Percentiles rank a stretch among this genome's conserved stretches.
Evolutionary conservation across 805 yeast species (phyloP).

Genomic region (Soucietia sequanensis): DNA sequence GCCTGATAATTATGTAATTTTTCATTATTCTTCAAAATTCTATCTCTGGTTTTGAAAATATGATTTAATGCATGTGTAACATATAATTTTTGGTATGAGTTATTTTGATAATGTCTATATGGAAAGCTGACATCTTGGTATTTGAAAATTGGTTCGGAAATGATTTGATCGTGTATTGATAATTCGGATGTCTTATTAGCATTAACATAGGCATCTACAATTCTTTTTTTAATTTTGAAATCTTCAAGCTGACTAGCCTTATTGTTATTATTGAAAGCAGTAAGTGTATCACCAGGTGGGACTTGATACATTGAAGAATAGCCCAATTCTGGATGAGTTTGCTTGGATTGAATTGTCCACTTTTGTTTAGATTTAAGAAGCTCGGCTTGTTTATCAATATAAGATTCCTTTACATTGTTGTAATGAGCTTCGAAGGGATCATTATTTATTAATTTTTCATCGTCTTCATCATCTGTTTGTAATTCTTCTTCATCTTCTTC

Average conservation of each 20-base stretch:
- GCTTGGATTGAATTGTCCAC: slow-evolving; percentile 26
- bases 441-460: slow-evolving; percentile 33
- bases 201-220: slow-evolving; percentile 18
- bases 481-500: slow-evolving; percentile 23
- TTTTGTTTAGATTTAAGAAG: slow-evolving; percentile 15
- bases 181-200: slow-evolving; percentile 13
- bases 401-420: slow-evolving; percentile 46
- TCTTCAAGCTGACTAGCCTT: slow-evolving; percentile 8
- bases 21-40: slow-evolving; percentile 74
- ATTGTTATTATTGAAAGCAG: slow-evolving; percentile 2
- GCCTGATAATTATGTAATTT: slow-evolving; percentile 47
- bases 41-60: slow-evolving; percentile 80
- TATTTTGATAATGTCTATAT: slow-evolving; percentile 49
- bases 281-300: slow-evolving; percentile 27
- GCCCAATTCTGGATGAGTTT: slow-evolving; percentile 15
- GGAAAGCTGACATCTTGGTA: slow-evolving; percentile 74
- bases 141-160: slow-evolving; percentile 65
- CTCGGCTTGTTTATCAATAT: slow-evolving; percentile 24
- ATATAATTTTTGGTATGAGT: slow-evolving; percentile 60
- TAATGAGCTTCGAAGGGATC: slow-evolving; percentile 85
- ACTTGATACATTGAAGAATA: slow-evolving; percentile 33
- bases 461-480: slow-evolving; percentile 31
- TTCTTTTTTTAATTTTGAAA: slow-evolving; percentile 31
- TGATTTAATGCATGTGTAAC: slow-evolving; percentile 78
- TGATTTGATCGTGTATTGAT: slow-evolving; percentile 41